These are phyloP conservation scores for Sporobolomyces phaffii DNA, from an alignment of 768 basidiomycete genomes.

Conservation along the genomic window DNA sequence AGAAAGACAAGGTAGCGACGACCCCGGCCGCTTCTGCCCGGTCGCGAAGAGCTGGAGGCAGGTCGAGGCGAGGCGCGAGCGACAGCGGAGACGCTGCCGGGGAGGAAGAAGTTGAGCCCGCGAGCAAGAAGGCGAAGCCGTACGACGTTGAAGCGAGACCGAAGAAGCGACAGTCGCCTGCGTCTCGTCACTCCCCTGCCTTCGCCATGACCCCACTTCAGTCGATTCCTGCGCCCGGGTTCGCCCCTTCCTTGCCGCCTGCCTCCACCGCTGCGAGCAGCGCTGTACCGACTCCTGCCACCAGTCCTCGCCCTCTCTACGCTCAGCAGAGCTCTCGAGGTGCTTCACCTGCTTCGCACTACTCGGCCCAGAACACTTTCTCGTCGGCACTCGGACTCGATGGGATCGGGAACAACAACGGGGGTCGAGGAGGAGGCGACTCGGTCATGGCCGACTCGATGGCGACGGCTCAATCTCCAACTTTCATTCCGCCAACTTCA, in stretches of 20 bases:
- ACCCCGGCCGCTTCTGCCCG: not conserved
- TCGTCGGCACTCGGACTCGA: constrained; percentile 4
- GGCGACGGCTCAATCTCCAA: not conserved
- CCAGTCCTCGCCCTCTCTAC: not conserved
- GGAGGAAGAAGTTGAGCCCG: not conserved
- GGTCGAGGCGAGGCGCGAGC: constrained; percentile 9
- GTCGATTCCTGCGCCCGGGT: not conserved
- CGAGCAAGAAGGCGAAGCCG: constrained; percentile 38
- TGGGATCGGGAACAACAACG: not conserved
- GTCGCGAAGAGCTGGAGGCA: constrained; percentile 5
- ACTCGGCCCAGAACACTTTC: not conserved
- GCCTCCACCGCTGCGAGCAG: not conserved
- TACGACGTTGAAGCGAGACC: constrained; percentile 41
- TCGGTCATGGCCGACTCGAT: constrained; percentile 1
- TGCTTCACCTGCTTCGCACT: not conserved
- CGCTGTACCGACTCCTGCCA: not conserved
- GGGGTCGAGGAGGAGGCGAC: not conserved
- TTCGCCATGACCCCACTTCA: constrained; percentile 40
- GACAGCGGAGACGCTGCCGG: constrained; percentile 3
- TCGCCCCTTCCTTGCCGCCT: not conserved
- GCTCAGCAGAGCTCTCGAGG: not conserved
- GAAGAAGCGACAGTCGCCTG: constrained; percentile 16
- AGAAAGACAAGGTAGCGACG: not conserved
- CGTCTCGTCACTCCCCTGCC: constrained; percentile 34
- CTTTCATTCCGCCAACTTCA: not conserved